Conservation (phyloP, 1,284 basidiomycete species). For the Somion occarium region DNA sequence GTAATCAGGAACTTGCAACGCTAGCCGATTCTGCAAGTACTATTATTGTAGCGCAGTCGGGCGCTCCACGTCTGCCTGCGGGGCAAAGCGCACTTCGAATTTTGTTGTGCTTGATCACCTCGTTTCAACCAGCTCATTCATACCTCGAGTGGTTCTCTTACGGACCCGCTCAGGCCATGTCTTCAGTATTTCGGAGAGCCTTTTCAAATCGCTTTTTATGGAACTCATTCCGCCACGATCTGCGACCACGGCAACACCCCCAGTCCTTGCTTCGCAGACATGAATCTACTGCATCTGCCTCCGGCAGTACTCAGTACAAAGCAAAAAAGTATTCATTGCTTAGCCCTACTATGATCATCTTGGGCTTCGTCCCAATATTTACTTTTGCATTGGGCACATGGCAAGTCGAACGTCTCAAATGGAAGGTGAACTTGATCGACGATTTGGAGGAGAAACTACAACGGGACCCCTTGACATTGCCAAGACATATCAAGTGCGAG, state of each 20-base stretch:
- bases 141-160: too few relatives aligned
- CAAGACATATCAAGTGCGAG: constrained; percentile 83
- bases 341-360: constrained; percentile 71
- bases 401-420: constrained; percentile 89
- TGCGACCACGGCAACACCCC: not conserved
- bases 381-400: constrained; percentile 92
- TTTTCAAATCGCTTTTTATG: not conserved
- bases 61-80: not conserved
- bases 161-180: too few relatives aligned
- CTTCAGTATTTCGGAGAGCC: not conserved
- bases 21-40: too few relatives aligned
- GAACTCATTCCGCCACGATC: not conserved
- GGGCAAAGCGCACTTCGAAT: too few relatives aligned
- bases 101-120: not conserved
- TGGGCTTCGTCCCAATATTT: constrained; percentile 86
- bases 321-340: constrained; percentile 54
- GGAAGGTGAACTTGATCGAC: constrained; percentile 94
- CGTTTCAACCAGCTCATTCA: too few relatives aligned
- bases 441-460: constrained; percentile 91
- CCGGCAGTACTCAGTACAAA: constrained; percentile 36
- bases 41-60: not conserved
- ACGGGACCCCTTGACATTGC: constrained; percentile 75
- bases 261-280: not conserved
- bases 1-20: not conserved
- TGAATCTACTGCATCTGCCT: constrained; percentile 16